phyloP scores from a whole-genome alignment of 208 protist genomes.

The Leishmania aethiopica region DNA sequence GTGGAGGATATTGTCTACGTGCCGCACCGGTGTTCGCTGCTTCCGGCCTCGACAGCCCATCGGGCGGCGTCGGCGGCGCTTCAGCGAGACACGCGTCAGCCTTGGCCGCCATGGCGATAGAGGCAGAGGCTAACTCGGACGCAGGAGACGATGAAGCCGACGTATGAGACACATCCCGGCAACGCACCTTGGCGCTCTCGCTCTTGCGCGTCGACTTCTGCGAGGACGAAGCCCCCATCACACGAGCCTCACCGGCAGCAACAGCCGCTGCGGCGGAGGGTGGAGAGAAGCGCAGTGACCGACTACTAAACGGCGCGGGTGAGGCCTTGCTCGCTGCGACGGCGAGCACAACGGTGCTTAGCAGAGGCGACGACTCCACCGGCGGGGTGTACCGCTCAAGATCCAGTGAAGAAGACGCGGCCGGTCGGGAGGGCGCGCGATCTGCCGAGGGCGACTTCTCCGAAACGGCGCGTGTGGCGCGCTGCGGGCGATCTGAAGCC shows the following conservation, averaged over 20 bases:
- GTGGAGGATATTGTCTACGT: not conserved
- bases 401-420: not conserved
- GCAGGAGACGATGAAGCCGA: not conserved
- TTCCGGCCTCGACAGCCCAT: not conserved
- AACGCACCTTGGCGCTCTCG: not conserved
- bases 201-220: not conserved
- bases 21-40: not conserved
- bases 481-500: not conserved
- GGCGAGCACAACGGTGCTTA: slow-evolving; percentile 16
- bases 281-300: not conserved
- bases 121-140: not conserved
- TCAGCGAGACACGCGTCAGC: not conserved
- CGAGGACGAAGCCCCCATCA: not conserved
- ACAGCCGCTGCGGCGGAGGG: slow-evolving; percentile 5
- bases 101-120: not conserved
- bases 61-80: not conserved
- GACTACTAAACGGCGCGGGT: not conserved
- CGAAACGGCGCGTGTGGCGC: not conserved
- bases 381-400: slow-evolving; percentile 9
- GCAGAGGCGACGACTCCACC: slow-evolving; percentile 12
- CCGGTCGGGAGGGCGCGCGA: not conserved
- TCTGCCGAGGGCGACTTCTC: not conserved
- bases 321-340: slow-evolving; percentile 4
- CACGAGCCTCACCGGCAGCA: not conserved
- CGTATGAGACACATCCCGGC: not conserved